phyloP scores from a whole-genome alignment of 768 basidiomycete genomes.

The Kwoniella newhampshirensis region DNA sequence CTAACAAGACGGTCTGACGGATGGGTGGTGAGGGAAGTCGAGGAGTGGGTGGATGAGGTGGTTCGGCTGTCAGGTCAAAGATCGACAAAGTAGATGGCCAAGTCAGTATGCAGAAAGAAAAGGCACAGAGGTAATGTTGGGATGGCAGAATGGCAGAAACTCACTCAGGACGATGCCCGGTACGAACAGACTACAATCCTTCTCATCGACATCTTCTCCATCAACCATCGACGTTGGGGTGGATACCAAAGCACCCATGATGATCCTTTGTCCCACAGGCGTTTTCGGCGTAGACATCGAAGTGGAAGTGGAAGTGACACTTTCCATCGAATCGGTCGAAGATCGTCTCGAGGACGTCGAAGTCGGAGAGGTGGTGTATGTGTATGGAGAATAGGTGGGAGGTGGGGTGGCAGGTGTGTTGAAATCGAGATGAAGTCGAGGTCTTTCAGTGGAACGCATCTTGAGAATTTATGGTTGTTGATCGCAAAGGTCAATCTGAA shows the following conservation, averaged over 20 bases:
- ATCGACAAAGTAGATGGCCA: no score
- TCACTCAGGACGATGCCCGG: conserved; percentile 22
- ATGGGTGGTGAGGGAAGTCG: conserved; percentile 17
- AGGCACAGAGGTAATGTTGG: background rate
- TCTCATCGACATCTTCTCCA: background rate
- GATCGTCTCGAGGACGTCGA: conserved; percentile 1
- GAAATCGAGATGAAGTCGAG: conserved; percentile 18
- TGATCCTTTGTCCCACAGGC: conserved; percentile 10
- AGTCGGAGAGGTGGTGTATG: conserved; percentile 2
- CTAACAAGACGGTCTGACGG: conserved; percentile 13
- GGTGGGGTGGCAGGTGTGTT: conserved; percentile 17
- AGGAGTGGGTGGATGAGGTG: conserved; percentile 13
- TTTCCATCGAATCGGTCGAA: conserved; percentile 4
- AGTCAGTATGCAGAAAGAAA: no score
- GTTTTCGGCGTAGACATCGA: conserved; percentile 8
- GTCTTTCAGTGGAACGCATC: no score
- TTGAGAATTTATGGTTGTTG: background rate
- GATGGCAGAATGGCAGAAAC: background rate
- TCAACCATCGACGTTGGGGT: conserved; percentile 3
- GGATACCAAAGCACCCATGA: conserved; percentile 20
- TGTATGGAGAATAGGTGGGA: conserved; percentile 16
- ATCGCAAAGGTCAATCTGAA: background rate
- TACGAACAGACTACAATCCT: conserved; percentile 15
- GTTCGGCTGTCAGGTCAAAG: conserved; percentile 9
- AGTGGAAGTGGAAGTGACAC: background rate